Evolutionary conservation across 768 basidiomycete genomes (phyloP), one percentile per base, ranked within the genome.

Genomic region (Amanita fuliginea): DNA sequence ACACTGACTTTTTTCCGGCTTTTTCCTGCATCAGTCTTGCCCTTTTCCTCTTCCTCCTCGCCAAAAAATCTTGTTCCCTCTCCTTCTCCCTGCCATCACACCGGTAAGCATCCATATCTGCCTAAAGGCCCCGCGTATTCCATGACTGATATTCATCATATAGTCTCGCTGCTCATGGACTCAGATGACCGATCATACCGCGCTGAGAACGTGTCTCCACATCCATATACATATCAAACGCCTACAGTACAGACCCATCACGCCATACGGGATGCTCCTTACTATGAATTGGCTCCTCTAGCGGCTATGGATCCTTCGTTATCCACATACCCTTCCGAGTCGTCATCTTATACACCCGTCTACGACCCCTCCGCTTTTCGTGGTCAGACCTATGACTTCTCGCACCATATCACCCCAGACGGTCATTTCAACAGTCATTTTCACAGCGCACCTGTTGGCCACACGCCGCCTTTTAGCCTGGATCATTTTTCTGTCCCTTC

Each of bases 121-220:
- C 16, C 6, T 2, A 46, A 36, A 18, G 35, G 2, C 32, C 30
- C 42, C 26, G 10, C 16, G 7, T 22, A 33, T 21, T 14, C 3
- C 30, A 35, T 19, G 32, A 6, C 44, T 46, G 32, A 46, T 19
- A 22, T 46, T 14, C 21, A 24, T 26, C 16, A 18, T 14, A 26
- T 26, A 32, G 16, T n/a, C 30, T 24, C 26, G 21, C 28, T 41
- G 24, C 41, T 16, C 9, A 50, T 50, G 49, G 39, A 50, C 32
- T 32, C 18, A 50, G 49, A 43, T 50, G 42, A 50, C 24, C 49
- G 33, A 42, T 28, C 35, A 39, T 50, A 34, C n/a, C 49, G 28
- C 22, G 3, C 32, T 37, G 41, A 41, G 16, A 33, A 43, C n/a
- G 16, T 34, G 22, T 41, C 47, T 26, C 22, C 36, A 16, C 33